Base-by-base conservation (phyloP, 805 yeast genomes). In the Candida ponderosae region DNA sequence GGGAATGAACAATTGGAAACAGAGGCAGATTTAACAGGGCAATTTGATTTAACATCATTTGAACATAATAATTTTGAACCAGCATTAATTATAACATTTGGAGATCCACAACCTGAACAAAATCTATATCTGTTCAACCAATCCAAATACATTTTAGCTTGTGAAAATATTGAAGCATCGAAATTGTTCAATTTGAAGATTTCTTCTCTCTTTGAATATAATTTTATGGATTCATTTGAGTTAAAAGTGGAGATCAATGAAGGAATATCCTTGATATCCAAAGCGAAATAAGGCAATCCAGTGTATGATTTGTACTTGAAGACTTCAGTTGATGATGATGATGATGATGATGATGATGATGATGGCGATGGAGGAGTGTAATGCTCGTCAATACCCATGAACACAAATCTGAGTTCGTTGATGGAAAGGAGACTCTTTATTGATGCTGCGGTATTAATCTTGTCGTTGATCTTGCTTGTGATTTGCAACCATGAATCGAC, bases 1-100 rank as follows among this genome's bases (percentile, higher is more conserved):
- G 98, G 98, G 65, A 86, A 90, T 17, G 87, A 76, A 17, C 85
- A 78, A 54, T 90, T 89, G 32, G 85, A 77, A 18, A 86, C 81
- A 0, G 59, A 37, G 0, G 65, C 57, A 29, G 53, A 51, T 39
- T 73, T 65, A 2, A 64, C 72, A 2, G 56, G 54, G 40, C 70
- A 65, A 6, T 36, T 33, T 11, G 27, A 32, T 3, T 27, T 38
- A 14, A 29, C 29, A 4, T 11, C 15, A 0, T 51, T 43, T 4
- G 73, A 60, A 52, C 89, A 81, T 4, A 46, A 38, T 26, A 79
- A 50, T 52, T 78, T 74, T 0, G 86, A 78, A 2, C 93, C 90
- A 0, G 78, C 82, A 41, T 80, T 76, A 10, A 78, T 66, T 2
- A 82, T 78, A 13, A 74, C 63, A 17, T 74, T 75, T 39, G 56